A percentile compares a stretch with the other conserved stretches of the same genome.
Evolutionary conservation across 1,139 yeast genomes (phyloP).

Genomic region (Taiozyma sp.): DNA sequence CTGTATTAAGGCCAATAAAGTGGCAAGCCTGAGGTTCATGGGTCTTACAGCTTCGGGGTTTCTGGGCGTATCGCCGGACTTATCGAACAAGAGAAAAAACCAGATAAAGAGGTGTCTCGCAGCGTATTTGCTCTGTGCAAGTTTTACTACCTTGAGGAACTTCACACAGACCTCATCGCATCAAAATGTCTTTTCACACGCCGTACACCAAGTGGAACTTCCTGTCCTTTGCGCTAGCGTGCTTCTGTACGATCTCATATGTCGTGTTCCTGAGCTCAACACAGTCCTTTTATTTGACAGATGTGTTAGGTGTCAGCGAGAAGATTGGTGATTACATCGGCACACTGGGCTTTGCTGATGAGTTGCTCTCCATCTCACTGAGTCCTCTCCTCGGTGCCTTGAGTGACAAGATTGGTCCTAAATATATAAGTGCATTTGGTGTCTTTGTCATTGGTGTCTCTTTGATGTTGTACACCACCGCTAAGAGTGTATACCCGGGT

Average conservation of each 20-base stretch:
- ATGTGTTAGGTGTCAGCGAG: slow-evolving; percentile 43
- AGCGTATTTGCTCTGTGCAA: neutral
- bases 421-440: slow-evolving; percentile 46
- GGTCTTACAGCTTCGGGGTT: no score
- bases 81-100: neutral
- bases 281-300: slow-evolving; percentile 62
- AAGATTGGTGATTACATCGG: slow-evolving; percentile 57
- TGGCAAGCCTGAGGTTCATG: no score
- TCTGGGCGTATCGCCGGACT: neutral
- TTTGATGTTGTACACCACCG: slow-evolving; percentile 46
- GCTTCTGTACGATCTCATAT: slow-evolving; percentile 52
- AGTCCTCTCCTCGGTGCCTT: slow-evolving; percentile 64
- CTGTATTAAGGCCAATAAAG: no score
- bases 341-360: slow-evolving; percentile 59
- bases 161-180: no score
- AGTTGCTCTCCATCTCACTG: slow-evolving; percentile 45
- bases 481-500: slow-evolving; percentile 40
- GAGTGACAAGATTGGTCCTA: slow-evolving; percentile 60
- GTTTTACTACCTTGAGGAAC: neutral
- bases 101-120: neutral
- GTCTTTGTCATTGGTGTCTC: slow-evolving; percentile 43
- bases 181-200: slow-evolving; percentile 1
- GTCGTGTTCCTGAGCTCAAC: slow-evolving; percentile 66
- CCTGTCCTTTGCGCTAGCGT: slow-evolving; percentile 23
- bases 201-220: slow-evolving; percentile 23